Base-by-base conservation (phyloP, 306 rosid species). In the Nissolia schottii region DNA sequence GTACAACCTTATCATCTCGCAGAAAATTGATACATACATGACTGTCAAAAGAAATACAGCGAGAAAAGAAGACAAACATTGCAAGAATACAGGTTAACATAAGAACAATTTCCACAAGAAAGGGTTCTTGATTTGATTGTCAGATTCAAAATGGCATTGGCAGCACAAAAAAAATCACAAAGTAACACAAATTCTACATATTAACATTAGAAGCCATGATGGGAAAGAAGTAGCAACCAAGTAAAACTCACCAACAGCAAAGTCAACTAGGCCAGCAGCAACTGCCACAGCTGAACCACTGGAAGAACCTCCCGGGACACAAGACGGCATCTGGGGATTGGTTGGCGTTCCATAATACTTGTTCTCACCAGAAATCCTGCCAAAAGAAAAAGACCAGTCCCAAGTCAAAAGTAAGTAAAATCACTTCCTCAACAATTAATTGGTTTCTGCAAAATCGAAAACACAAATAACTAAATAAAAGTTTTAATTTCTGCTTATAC, bases 211-310 rank as follows among this genome's bases (percentile, higher is more conserved):
- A n/a, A n/a, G n/a, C n/a, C n/a, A n/a, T n/a, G n/a, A n/a, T n/a
- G n/a, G n/a, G n/a, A n/a, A n/a, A n/a, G n/a, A n/a, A n/a, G n/a
- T n/a, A n/a, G n/a, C n/a, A 12, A 48, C 29, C 72, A 29, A 14
- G 6, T 13, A 43, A n/a, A 80, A 76, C 78, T 73, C 58, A 87
- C 96, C 96, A 48, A 90, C 78, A 49, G 96, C 85, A 18, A 87
- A 87, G 77, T 90, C 96, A 11, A 84, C 89, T n/a, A 89, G 80
- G 28, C 81, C 83, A 23, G 87, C 88, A 22, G 93, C 92, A 84
- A 87, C 96, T 27, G 96, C 89, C 49, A 90, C 96, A 19, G 91
- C 93, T 23, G 96, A 84, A 75, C 93, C 93, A 71, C 91, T 76
- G 55, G 89, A 85, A 49, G 96, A 87, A 37, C 93, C 96, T 40